Percentiles rank a stretch among this genome's conserved stretches.
Evolutionary conservation across 768 basidiomycete species (phyloP).

Genomic region (Trametes cinnabarina): DNA sequence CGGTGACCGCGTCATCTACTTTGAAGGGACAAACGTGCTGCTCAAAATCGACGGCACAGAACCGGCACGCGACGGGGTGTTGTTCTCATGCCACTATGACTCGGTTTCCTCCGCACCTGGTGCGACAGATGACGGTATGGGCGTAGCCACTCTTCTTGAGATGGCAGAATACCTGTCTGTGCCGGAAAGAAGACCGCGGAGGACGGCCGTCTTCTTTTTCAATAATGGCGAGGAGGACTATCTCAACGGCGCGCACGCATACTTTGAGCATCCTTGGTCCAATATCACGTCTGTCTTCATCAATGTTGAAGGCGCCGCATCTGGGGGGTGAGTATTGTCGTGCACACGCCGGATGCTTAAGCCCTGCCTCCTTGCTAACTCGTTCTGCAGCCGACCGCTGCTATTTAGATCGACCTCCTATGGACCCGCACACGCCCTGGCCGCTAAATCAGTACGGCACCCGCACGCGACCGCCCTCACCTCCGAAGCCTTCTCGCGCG

Average conservation of each 20-base stretch:
- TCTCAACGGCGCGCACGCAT: conserved; percentile 70
- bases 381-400: conserved; percentile 64
- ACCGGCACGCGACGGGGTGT: conserved; percentile 39
- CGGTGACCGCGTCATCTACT: conserved; percentile 40
- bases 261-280: conserved; percentile 68
- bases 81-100: conserved; percentile 83
- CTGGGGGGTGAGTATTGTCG: conserved; percentile 58
- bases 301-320: conserved; percentile 79
- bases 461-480: conserved; percentile 73
- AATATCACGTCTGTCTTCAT: conserved; percentile 64
- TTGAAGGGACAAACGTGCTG: conserved; percentile 66
- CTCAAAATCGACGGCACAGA: conserved; percentile 61
- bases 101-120: conserved; percentile 76
- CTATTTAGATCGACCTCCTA: conserved; percentile 72
- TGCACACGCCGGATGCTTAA: too few species aligned
- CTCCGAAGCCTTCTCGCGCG: conserved; percentile 65
- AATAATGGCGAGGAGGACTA: conserved; percentile 87
- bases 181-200: conserved; percentile 41
- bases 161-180: conserved; percentile 48
- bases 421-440: conserved; percentile 53
- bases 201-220: conserved; percentile 77
- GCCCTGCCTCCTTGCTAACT: too few species aligned
- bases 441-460: conserved; percentile 41
- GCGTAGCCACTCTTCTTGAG: conserved; percentile 61
- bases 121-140: conserved; percentile 79